phyloP scores from a whole-genome alignment of 2,329 filamentous ascomycete genomes.

The Ustilaginoidea virens region DNA sequence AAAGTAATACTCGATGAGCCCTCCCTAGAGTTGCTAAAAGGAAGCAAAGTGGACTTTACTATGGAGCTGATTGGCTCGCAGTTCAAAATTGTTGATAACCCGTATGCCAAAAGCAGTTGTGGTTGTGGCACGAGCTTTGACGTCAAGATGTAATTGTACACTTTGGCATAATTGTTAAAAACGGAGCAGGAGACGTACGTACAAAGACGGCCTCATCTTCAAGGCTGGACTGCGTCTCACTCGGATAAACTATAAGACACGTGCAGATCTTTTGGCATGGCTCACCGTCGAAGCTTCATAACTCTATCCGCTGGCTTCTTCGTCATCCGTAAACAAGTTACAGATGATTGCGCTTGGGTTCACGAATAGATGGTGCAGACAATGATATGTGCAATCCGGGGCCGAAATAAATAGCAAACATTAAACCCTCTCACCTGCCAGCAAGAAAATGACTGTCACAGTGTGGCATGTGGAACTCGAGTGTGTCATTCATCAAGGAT shows the following conservation, averaged over 20 bases:
- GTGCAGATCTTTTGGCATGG: too few species aligned
- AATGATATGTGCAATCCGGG: too few species aligned
- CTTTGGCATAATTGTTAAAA: not conserved
- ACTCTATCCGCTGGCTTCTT: too few species aligned
- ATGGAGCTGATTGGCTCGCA: constrained; percentile 81
- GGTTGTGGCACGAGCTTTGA: constrained; percentile 97
- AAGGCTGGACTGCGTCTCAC: too few species aligned
- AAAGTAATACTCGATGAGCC: constrained; percentile 81
- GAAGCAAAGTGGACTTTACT: constrained; percentile 91
- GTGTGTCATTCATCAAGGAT: constrained; percentile 24
- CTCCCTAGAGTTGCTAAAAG: constrained; percentile 76
- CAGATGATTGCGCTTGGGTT: too few species aligned
- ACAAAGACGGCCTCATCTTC: too few species aligned
- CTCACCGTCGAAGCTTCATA: too few species aligned
- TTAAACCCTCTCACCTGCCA: not conserved
- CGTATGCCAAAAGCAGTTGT: constrained; percentile 80
- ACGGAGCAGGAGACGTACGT: too few species aligned
- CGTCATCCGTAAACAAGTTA: too few species aligned
- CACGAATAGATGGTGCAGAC: too few species aligned
- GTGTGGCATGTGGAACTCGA: constrained; percentile 16
- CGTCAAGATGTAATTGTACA: constrained; percentile 57
- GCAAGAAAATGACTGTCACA: not conserved
- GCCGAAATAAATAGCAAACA: too few species aligned
- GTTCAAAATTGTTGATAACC: constrained; percentile 94
- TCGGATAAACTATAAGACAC: too few species aligned